Percentiles rank a stretch among this genome's conserved stretches.
phyloP scores from a whole-genome alignment of 208 protist species.

The Wallacemonas rigidus region DNA sequence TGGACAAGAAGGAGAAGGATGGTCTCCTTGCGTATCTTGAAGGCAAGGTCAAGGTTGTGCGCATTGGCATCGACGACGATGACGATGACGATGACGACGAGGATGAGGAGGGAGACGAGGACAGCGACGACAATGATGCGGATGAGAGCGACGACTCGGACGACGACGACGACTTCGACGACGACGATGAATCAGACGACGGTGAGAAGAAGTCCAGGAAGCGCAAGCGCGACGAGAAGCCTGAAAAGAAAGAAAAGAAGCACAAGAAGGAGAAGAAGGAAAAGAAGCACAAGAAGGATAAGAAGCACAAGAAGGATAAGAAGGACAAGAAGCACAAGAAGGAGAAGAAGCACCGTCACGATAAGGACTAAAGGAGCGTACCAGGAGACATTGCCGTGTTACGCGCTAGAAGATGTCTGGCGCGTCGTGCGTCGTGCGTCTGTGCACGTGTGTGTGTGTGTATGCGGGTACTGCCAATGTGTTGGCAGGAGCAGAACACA shows the following conservation, averaged over 20 bases:
- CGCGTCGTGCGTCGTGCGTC: not conserved
- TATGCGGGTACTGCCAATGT: not conserved
- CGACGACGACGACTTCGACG: conserved; percentile 30
- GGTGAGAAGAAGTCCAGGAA: conserved; percentile 22
- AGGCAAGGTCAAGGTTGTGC: conserved; percentile 53
- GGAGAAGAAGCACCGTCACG: conserved; percentile 28
- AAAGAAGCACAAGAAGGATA: conserved; percentile 45
- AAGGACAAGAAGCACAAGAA: conserved; percentile 55
- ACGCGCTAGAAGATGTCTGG: too few relatives aligned
- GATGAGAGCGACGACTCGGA: conserved; percentile 22
- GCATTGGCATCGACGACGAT: conserved; percentile 32
- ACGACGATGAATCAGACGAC: conserved; percentile 32
- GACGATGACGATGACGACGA: conserved; percentile 52
- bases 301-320: conserved; percentile 42
- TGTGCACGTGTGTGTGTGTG: not conserved
- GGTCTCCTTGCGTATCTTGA: conserved; percentile 59
- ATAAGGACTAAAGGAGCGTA: conserved; percentile 1
- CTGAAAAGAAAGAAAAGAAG: conserved; percentile 41
- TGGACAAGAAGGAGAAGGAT: conserved; percentile 76
- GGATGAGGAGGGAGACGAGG: conserved; percentile 50
- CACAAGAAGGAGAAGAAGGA: conserved; percentile 40
- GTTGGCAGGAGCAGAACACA: not conserved
- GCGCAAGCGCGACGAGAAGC: conserved; percentile 42
- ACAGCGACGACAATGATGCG: conserved; percentile 36
- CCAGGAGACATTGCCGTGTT: too few relatives aligned